Evolutionary conservation across 1,284 basidiomycete species (phyloP), one percentile per base, ranked within the genome.

Genomic region (Moesziomyces globuligerus): DNA sequence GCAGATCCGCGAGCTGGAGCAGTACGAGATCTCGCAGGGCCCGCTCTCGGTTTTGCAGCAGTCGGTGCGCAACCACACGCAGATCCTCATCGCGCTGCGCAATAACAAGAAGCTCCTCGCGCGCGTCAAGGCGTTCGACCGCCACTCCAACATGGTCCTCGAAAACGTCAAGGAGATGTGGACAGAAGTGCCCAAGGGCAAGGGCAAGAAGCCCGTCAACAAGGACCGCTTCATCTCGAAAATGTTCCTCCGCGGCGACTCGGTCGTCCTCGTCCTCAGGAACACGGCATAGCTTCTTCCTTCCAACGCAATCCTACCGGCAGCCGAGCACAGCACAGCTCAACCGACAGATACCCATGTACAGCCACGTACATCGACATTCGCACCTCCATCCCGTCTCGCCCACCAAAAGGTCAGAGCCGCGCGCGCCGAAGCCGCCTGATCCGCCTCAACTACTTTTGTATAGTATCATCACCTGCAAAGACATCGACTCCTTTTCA

Each of bases 61-160:
- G 84, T 92, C 94, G 34, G 96, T 99, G 71, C 89, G 96, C 84
- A 98, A 98, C 84, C 93, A 97, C 84, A 91, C 93, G 8, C 96
- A 98, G 85, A 92, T 99, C 75, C 89, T 99, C 67, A 95, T 99
- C 81, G 94, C 94, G 25, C 86, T 99, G 61, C 87, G 96, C 78
- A 99, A 98, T 86, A 97, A 98, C 87, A 97, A 96, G 85, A 99
- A 99, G 84, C 86, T 99, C 28, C 87, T 99, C 59, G 96, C 93
- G 38, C 89, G 95, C 58, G 95, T 98, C 60, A 99, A 99, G 84
- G 96, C 96, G 0, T 99, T 99, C 84, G 96, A 99, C 84, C 87
- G 96, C 80, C 96, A 99, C 84, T 92, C 91, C 75, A 99, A 99
- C 83, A 98, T 99, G 95, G 96, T 82, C 8, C 61, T 82, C 13